Evolutionary conservation across 306 rosid species (phyloP), one percentile per base, ranked within the genome.

Genomic region (Arachis stenosperma): DNA sequence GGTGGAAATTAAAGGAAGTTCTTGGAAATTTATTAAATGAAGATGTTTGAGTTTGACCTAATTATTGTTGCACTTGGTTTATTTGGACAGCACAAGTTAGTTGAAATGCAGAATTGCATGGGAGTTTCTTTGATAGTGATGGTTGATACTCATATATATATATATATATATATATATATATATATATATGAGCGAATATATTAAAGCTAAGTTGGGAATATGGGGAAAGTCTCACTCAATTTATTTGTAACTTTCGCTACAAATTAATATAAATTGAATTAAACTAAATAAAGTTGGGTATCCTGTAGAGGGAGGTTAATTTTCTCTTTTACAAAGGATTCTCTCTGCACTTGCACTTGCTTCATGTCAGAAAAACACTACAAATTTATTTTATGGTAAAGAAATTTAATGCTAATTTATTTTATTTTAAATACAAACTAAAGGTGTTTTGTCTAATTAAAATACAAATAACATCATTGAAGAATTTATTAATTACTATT

Each of bases 41-140:
- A 52, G 57, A 52, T 14, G 9, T n/a, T 52, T n/a, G 7, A 52
- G 29, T 14, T 52, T 52, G 57, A 52, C 29, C 15, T 4, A 13
- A 50, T 12, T 5, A 50, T 13, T 6, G 4, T 4, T 50, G 57
- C 57, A 52, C 57, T n/a, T 52, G 14, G 54, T 33, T 33, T 33
- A 59, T 12, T 7, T 1, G 61, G 75, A 61, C 29, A 77, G 56
- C 42, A 81, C 83, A 86, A 87, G 86, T 80, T 73, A 85, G 86
- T 80, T 73, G 83, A 79, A 85, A 85, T 71, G 76, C 62, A 73
- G 58, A 84, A 78, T 83, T 85, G 70, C 88, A 83, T 74, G 86
- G 79, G 75, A 83, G 89, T 88, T 86, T 86, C 85, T 66, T 55
- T 83, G 88, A 87, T 54, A 55, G 69, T 65, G 94, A 82, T 6